These are phyloP conservation scores for Catunica adiposa DNA, from an alignment of 2,329 filamentous ascomycete species.

Conservation along the genomic window DNA sequence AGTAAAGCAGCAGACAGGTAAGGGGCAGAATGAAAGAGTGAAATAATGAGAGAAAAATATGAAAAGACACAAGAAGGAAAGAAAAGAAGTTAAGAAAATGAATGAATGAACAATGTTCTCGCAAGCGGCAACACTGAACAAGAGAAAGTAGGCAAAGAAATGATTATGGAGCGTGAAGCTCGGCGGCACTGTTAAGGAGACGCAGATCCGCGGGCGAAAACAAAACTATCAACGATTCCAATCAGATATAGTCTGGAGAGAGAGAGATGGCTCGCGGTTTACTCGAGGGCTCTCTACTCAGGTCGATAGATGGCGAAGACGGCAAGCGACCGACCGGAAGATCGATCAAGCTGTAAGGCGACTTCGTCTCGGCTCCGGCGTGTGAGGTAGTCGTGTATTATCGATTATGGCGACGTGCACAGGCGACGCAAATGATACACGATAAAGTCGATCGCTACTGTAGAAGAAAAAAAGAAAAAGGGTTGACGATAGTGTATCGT, in stretches of 20 bases:
- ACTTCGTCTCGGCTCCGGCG: neutral
- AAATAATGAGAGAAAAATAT: neutral
- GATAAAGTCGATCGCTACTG: neutral
- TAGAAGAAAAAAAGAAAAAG: neutral
- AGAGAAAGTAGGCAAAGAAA: neutral
- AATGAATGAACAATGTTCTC: neutral
- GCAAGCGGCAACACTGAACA: neutral
- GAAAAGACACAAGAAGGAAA: slow-evolving; percentile 15
- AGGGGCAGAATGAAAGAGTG: too few species aligned
- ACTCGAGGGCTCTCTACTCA: neutral
- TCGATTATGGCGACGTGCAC: neutral
- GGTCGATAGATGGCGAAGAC: neutral
- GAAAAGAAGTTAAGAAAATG: slow-evolving; percentile 10
- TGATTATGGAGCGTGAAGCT: slow-evolving; percentile 1
- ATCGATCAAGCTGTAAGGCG: neutral
- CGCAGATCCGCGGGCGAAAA: neutral
- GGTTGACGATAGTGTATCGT: neutral
- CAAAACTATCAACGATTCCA: neutral
- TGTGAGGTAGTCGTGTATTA: neutral
- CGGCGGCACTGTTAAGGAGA: neutral
- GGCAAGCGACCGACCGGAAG: neutral
- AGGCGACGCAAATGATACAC: neutral
- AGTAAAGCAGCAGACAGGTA: neutral
- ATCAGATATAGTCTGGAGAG: neutral
- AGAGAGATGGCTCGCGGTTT: neutral